A percentile compares a stretch with the other conserved stretches of the same genome.
Evolutionary conservation across 1,284 basidiomycete genomes (phyloP).

Genomic region (Microstroma glucosiphilum): DNA sequence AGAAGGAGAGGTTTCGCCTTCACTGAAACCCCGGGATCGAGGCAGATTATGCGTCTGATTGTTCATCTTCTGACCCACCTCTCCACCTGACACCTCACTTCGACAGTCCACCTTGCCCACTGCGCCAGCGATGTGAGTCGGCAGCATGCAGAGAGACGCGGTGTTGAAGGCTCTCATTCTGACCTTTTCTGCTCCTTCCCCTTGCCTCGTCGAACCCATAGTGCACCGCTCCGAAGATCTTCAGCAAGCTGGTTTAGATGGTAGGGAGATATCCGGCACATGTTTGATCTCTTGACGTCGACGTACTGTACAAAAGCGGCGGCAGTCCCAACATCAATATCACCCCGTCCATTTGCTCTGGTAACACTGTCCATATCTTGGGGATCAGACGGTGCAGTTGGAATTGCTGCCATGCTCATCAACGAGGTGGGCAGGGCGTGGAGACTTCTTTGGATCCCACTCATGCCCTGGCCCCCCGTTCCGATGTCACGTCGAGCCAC

Average conservation of each 20-base stretch:
- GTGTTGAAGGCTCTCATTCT: not conserved
- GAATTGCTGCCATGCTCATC: too few relatives aligned
- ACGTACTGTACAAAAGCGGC: too few relatives aligned
- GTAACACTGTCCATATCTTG: too few relatives aligned
- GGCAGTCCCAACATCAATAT: too few relatives aligned
- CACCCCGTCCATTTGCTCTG: too few relatives aligned
- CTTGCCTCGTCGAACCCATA: not conserved
- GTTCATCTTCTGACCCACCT: not conserved
- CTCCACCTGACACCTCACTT: not conserved
- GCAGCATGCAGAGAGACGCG: not conserved
- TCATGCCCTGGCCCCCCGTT: too few relatives aligned
- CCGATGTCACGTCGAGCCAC: too few relatives aligned
- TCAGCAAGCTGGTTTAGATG: constrained; percentile 14
- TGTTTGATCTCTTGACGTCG: too few relatives aligned
- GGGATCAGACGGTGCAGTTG: too few relatives aligned
- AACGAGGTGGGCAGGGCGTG: too few relatives aligned
- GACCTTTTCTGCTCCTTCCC: not conserved
- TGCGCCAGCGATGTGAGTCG: constrained; percentile 9
- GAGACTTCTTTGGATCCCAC: too few relatives aligned
- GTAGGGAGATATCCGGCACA: not conserved
- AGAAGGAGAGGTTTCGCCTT: not conserved
- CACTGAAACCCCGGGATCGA: not conserved
- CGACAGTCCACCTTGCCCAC: constrained; percentile 17
- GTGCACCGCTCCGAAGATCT: constrained; percentile 15
- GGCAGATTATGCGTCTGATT: not conserved